Conservation (phyloP, 208 protist species). For the Trypanosoma theileri region DNA sequence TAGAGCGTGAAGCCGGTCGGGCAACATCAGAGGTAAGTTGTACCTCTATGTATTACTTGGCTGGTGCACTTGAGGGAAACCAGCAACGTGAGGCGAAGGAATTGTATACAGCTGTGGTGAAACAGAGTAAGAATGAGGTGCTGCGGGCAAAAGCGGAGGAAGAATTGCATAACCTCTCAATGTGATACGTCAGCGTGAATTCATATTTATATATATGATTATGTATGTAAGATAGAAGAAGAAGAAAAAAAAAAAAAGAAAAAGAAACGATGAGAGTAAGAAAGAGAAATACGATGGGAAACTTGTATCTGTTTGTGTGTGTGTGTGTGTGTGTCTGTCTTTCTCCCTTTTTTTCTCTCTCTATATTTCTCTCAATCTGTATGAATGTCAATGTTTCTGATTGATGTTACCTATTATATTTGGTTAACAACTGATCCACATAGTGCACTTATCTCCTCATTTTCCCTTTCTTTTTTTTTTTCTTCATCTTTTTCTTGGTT, state of each 20-base stretch:
- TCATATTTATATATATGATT: slow-evolving; percentile 16
- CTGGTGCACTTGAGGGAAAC: slow-evolving; percentile 48
- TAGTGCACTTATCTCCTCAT: too few relatives aligned
- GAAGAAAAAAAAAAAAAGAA: slow-evolving; percentile 5
- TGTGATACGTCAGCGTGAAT: not conserved
- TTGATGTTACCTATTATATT: too few relatives aligned
- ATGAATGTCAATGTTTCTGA: too few relatives aligned
- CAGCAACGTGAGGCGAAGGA: slow-evolving; percentile 49
- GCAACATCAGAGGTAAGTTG: slow-evolving; percentile 20
- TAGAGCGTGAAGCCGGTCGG: slow-evolving; percentile 25
- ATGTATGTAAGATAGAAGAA: slow-evolving; percentile 16
- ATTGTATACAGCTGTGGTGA: slow-evolving; percentile 47
- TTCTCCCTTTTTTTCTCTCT: too few relatives aligned
- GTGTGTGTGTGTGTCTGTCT: too few relatives aligned
- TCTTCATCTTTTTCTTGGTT: too few relatives aligned
- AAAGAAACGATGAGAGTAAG: not conserved
- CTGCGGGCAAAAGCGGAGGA: slow-evolving; percentile 75
- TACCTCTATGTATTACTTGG: slow-evolving; percentile 63
- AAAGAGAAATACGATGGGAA: too few relatives aligned
- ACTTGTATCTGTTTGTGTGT: too few relatives aligned
- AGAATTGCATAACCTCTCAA: slow-evolving; percentile 45
- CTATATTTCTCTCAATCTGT: too few relatives aligned
- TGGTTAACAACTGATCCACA: too few relatives aligned
- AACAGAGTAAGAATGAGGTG: slow-evolving; percentile 43
- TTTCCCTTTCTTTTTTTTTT: too few relatives aligned